Evolutionary conservation across 345 rosid genomes (phyloP).

Genomic region (Hibiscus tridactylites): DNA sequence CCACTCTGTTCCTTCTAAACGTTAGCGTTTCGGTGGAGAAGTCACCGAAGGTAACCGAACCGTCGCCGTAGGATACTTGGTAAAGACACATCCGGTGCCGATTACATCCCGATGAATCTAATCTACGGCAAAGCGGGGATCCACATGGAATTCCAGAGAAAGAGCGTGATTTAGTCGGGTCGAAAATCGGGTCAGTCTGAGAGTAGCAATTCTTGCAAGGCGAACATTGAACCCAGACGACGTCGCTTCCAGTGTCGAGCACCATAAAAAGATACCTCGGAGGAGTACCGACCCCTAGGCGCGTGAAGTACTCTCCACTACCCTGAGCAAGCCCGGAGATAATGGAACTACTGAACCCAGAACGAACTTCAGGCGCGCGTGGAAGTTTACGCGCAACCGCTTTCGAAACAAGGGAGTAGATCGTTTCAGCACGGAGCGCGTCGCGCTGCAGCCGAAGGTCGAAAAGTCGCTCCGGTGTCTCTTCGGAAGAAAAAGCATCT

Average conservation of each 20-base stretch:
- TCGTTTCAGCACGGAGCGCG: conserved; percentile 41
- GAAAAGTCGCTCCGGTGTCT: conserved; percentile 59
- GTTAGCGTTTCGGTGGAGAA: conserved; percentile 84
- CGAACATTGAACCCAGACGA: conserved; percentile 92
- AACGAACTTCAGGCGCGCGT: conserved; percentile 16
- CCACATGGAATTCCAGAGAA: conserved; percentile 51
- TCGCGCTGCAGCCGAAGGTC: conserved; percentile 64
- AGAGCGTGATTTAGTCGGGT: conserved; percentile 67
- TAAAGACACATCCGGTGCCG: conserved; percentile 52
- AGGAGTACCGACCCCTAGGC: conserved; percentile 88
- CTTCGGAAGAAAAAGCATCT: conserved; percentile 51
- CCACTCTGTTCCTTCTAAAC: conserved; percentile 57
- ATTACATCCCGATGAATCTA: conserved; percentile 61
- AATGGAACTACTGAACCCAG: conserved; percentile 63
- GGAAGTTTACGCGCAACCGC: conserved; percentile 23
- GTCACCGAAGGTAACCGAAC: conserved; percentile 81
- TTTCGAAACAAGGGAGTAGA: conserved; percentile 32
- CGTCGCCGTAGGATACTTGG: conserved; percentile 89
- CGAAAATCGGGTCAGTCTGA: conserved; percentile 76
- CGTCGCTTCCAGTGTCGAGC: conserved; percentile 88
- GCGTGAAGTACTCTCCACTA: conserved; percentile 96
- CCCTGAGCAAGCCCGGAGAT: conserved; percentile 90
- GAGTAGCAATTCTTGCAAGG: conserved; percentile 86
- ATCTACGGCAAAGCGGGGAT: conserved; percentile 49
- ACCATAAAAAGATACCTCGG: conserved; percentile 77